Evolutionary conservation across 108 stramenopile species (phyloP).

Genomic region (Tribonema minus): DNA sequence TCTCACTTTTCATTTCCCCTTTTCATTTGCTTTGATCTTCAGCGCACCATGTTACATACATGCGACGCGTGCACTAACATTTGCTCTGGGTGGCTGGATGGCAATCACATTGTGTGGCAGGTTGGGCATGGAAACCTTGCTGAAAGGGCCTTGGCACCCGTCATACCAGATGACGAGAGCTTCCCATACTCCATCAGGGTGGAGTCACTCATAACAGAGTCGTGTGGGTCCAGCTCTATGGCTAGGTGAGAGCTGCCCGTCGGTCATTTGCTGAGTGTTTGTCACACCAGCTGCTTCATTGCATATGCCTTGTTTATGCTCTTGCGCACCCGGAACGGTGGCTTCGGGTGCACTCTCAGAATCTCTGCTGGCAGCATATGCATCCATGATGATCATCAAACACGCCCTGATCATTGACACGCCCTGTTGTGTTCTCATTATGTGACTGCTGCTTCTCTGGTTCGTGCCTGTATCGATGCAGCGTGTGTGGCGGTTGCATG

Average conservation of each 20-base stretch:
- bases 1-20: no score
- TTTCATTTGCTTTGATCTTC: no score
- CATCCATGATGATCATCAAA: background rate
- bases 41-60: background rate
- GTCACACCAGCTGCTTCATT: background rate
- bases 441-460: background rate
- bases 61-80: background rate
- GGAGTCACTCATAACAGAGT: conserved; percentile 68
- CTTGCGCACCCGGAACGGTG: background rate
- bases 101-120: background rate
- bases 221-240: conserved; percentile 74
- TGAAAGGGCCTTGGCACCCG: conserved; percentile 69
- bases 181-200: conserved; percentile 78
- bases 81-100: background rate
- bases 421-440: background rate
- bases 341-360: background rate
- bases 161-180: conserved; percentile 57
- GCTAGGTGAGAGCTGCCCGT: conserved; percentile 67
- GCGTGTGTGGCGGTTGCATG: conserved; percentile 78
- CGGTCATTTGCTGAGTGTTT: conserved; percentile 73
- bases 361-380: background rate
- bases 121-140: conserved; percentile 70
- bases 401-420: background rate
- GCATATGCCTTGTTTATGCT: background rate
- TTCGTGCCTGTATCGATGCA: background rate